Evolutionary conservation across 208 protist species (phyloP).

Genomic region (Trypanosoma conorhini): DNA sequence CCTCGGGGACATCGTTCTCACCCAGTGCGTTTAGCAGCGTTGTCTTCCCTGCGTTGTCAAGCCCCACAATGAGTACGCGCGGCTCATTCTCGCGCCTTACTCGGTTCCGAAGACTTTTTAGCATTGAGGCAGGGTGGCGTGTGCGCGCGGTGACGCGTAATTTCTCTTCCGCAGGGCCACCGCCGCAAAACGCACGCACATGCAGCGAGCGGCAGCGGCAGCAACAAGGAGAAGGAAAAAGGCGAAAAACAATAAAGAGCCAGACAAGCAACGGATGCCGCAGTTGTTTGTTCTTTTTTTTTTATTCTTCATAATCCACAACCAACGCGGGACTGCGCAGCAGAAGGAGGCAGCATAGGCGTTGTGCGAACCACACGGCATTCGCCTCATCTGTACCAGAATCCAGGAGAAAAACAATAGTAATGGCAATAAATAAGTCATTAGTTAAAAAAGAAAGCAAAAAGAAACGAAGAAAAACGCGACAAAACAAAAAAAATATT

Average conservation of each 20-base stretch:
- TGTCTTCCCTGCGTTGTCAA: slow-evolving; percentile 97
- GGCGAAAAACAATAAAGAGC: neutral
- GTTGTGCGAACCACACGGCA: neutral
- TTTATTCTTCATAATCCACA: neutral
- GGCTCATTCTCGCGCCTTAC: slow-evolving; percentile 93
- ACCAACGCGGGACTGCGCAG: neutral
- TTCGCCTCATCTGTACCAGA: neutral
- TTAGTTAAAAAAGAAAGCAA: neutral
- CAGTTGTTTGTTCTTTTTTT: neutral
- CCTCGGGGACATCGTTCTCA: slow-evolving; percentile 49
- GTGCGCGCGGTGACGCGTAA: slow-evolving; percentile 8
- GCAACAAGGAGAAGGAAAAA: slow-evolving; percentile 7
- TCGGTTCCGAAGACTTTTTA: slow-evolving; percentile 82
- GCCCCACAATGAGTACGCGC: slow-evolving; percentile 94
- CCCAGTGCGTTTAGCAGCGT: slow-evolving; percentile 95
- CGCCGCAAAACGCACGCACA: no score
- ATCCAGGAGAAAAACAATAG: neutral
- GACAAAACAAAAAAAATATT: neutral
- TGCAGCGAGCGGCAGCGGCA: neutral
- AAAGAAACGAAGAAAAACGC: neutral
- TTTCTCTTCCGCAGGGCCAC: neutral
- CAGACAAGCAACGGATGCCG: neutral
- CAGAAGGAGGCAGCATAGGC: neutral
- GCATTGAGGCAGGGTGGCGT: slow-evolving; percentile 41
- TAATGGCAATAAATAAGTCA: slow-evolving; percentile 1